Conservation (phyloP, 768 basidiomycete genomes). For the Tulasnella sp. region DNA sequence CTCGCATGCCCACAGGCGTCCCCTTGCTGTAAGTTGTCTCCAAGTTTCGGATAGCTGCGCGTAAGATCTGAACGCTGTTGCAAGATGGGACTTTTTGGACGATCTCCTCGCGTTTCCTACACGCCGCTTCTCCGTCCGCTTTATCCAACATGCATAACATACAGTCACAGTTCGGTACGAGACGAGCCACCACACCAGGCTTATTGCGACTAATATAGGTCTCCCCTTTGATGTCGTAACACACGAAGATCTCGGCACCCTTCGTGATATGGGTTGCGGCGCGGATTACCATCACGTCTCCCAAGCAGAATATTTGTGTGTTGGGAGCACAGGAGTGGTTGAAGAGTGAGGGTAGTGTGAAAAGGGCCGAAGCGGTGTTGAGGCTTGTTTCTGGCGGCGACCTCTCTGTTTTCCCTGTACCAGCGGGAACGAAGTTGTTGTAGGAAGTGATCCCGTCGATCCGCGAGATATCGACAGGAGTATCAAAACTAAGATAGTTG, state of each 20-base stretch:
- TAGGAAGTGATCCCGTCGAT: conserved; percentile 23
- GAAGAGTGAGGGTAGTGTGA: conserved; percentile 27
- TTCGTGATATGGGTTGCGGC: conserved; percentile 20
- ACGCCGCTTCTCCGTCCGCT: conserved; percentile 1
- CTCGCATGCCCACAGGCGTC: not conserved
- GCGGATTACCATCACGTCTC: conserved; percentile 28
- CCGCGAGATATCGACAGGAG: conserved; percentile 23
- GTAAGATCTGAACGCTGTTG: not conserved
- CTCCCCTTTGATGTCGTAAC: conserved; percentile 12
- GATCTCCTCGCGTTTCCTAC: not conserved
- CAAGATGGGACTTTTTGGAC: not conserved
- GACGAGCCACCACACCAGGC: not conserved
- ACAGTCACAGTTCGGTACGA: conserved; percentile 6
- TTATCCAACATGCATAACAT: conserved; percentile 4
- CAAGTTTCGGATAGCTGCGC: not conserved
- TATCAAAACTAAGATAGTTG: not conserved
- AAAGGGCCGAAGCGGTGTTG: conserved; percentile 22
- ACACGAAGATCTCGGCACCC: conserved; percentile 25
- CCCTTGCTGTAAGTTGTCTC: conserved; percentile 1
- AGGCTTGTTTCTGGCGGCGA: not conserved
- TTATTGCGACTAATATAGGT: not conserved
- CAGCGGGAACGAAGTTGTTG: conserved; percentile 21
- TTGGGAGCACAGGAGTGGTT: conserved; percentile 29
- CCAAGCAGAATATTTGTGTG: conserved; percentile 23
- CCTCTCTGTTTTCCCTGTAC: not conserved